phyloP scores from a whole-genome alignment of 208 protist genomes.

The Trypanosoma lewisi region DNA sequence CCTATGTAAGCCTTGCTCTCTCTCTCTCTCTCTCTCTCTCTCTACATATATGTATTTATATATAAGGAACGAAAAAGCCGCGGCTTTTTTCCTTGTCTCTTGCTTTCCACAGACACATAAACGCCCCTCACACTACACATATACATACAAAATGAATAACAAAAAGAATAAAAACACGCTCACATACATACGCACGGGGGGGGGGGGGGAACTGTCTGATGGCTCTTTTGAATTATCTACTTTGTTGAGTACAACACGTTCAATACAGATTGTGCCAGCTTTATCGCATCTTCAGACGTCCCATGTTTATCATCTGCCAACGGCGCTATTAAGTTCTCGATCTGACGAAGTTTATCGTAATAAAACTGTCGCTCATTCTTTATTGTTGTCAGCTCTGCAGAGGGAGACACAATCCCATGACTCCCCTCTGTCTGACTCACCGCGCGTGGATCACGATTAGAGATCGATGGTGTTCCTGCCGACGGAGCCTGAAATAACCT shows the following conservation, averaged over 20 bases:
- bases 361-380: slow-evolving; percentile 67
- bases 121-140: too few relatives aligned
- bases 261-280: slow-evolving; percentile 40
- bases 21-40: too few relatives aligned
- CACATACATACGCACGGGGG: too few relatives aligned
- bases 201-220: too few relatives aligned
- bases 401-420: slow-evolving; percentile 15
- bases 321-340: slow-evolving; percentile 52
- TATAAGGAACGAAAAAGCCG: too few relatives aligned
- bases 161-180: too few relatives aligned
- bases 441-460: background rate
- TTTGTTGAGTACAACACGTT: slow-evolving; percentile 48
- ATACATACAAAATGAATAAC: too few relatives aligned
- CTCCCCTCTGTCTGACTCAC: background rate
- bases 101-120: too few relatives aligned
- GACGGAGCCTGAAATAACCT: background rate
- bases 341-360: slow-evolving; percentile 79
- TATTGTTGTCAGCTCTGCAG: slow-evolving; percentile 19
- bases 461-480: slow-evolving; percentile 13
- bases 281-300: slow-evolving; percentile 25
- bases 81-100: too few relatives aligned
- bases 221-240: too few relatives aligned
- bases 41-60: too few relatives aligned
- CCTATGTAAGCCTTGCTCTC: too few relatives aligned
- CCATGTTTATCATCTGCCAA: slow-evolving; percentile 24